These are phyloP conservation scores for Rhizopus sp. DNA, from an alignment of 371 early-diverging fungal genomes.

Conservation along the genomic window DNA sequence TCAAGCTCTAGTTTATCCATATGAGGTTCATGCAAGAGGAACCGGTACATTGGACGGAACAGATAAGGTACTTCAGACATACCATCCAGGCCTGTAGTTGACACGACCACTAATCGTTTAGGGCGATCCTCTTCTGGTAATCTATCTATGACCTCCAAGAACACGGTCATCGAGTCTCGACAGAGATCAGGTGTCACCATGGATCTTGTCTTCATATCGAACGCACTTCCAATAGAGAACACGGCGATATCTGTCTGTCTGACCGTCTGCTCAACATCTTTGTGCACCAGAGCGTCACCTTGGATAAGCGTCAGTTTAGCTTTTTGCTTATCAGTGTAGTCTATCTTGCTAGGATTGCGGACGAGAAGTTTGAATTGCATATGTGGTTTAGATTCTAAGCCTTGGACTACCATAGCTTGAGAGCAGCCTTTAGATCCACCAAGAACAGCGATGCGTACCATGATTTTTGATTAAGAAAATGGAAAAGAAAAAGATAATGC, in stretches of 20 bases:
- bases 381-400: slow-evolving; percentile 24
- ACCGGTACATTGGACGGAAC: slow-evolving; percentile 29
- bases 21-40: slow-evolving; percentile 39
- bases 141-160: slow-evolving; percentile 10
- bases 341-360: slow-evolving; percentile 34
- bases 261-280: slow-evolving; percentile 17
- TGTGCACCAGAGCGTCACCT: slow-evolving; percentile 36
- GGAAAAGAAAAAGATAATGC: slow-evolving; percentile 2
- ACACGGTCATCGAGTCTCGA: slow-evolving; percentile 14
- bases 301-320: slow-evolving; percentile 31
- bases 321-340: slow-evolving; percentile 38
- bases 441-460: slow-evolving; percentile 25
- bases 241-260: slow-evolving; percentile 20
- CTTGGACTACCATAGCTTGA: slow-evolving; percentile 40
- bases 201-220: slow-evolving; percentile 9
- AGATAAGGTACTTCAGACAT: slow-evolving; percentile 40
- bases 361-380: slow-evolving; percentile 31
- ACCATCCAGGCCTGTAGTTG: slow-evolving; percentile 39
- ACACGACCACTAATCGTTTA: slow-evolving; percentile 41
- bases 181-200: slow-evolving; percentile 19
- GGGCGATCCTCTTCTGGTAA: slow-evolving; percentile 18
- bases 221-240: slow-evolving; percentile 22
- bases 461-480: background rate
- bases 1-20: slow-evolving; percentile 39
- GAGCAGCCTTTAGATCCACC: slow-evolving; percentile 29